A percentile compares a stretch with the other conserved stretches of the same genome.
These are phyloP conservation scores for Paragyromitra xinjiangensis DNA, from an alignment of 495 filamentous ascomycete species.

Conservation along the genomic window DNA sequence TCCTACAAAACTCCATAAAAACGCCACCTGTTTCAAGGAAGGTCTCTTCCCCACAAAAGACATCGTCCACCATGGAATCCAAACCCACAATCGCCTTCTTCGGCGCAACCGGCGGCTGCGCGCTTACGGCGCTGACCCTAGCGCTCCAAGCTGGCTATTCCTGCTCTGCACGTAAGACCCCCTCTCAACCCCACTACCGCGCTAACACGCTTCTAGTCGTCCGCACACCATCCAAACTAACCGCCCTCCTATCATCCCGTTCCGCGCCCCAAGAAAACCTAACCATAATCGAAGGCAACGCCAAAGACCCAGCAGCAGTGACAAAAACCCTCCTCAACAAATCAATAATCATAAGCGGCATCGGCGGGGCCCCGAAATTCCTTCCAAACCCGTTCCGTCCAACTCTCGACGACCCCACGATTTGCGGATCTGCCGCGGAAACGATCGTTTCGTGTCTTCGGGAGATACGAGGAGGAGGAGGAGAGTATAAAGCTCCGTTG, in stretches of 20 bases:
- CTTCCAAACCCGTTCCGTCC: constrained; percentile 48
- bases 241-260: constrained; percentile 58
- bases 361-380: constrained; percentile 58
- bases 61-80: constrained; percentile 29
- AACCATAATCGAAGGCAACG: constrained; percentile 61
- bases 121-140: constrained; percentile 60
- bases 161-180: constrained; percentile 55
- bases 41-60: neutral
- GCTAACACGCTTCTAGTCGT: constrained; percentile 59
- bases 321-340: constrained; percentile 53
- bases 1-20: constrained; percentile 27
- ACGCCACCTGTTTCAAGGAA: neutral
- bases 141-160: constrained; percentile 62
- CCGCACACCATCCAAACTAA: constrained; percentile 68
- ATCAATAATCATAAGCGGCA: constrained; percentile 59
- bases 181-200: constrained; percentile 52
- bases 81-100: constrained; percentile 62
- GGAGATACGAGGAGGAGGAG: constrained; percentile 38
- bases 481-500: constrained; percentile 41
- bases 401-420: constrained; percentile 42
- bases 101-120: constrained; percentile 65
- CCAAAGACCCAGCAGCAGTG: constrained; percentile 60
- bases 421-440: constrained; percentile 39
- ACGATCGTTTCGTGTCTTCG: constrained; percentile 57
- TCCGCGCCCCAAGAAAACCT: constrained; percentile 59